Conservation (phyloP, 108 stramenopile genomes). For the Fragilaria crotonensis region DNA sequence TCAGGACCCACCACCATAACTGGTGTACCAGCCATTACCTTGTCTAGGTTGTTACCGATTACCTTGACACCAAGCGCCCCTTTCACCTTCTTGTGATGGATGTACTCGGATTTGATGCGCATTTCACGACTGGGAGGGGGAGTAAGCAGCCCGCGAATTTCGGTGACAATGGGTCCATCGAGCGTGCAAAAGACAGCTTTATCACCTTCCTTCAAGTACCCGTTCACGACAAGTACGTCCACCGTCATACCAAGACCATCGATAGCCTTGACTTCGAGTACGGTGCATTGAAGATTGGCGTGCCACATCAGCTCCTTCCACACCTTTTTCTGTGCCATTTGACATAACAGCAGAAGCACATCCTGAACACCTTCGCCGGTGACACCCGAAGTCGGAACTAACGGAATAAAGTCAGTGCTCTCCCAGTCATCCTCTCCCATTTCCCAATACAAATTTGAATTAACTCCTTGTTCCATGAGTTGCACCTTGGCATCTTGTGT, state of each 20-base stretch:
- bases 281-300: conserved; percentile 90
- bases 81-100: conserved; percentile 93
- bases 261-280: conserved; percentile 98
- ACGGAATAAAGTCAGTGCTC: conserved; percentile 86
- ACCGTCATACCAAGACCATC: conserved; percentile 99
- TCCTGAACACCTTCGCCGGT: conserved; percentile 99
- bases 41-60: conserved; percentile 89
- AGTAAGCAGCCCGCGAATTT: conserved; percentile 94
- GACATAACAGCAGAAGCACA: conserved; percentile 86
- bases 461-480: conserved; percentile 92
- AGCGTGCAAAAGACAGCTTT: conserved; percentile 95
- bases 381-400: conserved; percentile 97
- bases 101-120: conserved; percentile 95
- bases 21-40: conserved; percentile 97
- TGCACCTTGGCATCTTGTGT: conserved; percentile 76
- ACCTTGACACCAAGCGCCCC: conserved; percentile 98
- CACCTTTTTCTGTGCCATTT: conserved; percentile 90
- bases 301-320: conserved; percentile 92
- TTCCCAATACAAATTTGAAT: conserved; percentile 99
- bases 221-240: conserved; percentile 96
- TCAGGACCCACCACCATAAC: conserved; percentile 92
- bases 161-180: conserved; percentile 95
- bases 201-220: conserved; percentile 88
- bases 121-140: conserved; percentile 97
- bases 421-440: conserved; percentile 93